These are phyloP conservation scores for Trichocomaceae sp. DNA, from an alignment of 2,329 filamentous ascomycete species.

Conservation along the genomic window DNA sequence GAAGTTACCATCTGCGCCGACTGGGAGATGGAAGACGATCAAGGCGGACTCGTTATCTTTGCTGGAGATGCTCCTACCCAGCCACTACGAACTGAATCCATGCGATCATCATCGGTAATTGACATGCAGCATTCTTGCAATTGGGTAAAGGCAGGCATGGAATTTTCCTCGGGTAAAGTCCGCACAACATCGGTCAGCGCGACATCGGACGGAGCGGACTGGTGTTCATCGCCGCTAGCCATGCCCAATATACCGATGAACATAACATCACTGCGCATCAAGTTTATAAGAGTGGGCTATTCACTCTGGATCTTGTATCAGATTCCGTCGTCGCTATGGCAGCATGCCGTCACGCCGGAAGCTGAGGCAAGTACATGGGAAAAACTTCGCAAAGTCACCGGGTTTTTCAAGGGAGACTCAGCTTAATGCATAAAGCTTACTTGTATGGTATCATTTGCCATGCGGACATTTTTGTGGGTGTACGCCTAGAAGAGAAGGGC, in stretches of 20 bases:
- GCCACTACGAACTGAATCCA: constrained; percentile 22
- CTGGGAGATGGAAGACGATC: constrained; percentile 56
- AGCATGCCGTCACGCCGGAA: constrained; percentile 29
- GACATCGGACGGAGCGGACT: constrained; percentile 52
- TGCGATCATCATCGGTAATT: constrained; percentile 15
- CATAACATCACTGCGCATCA: constrained; percentile 48
- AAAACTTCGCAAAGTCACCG: constrained; percentile 54
- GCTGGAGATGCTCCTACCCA: constrained; percentile 47
- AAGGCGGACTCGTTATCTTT: constrained; percentile 55
- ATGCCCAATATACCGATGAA: constrained; percentile 32
- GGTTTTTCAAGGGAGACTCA: constrained; percentile 43
- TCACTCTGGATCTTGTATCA: constrained; percentile 55
- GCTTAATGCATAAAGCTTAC: background rate
- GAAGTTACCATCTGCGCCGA: constrained; percentile 55
- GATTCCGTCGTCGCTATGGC: constrained; percentile 30
- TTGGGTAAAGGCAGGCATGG: constrained; percentile 56
- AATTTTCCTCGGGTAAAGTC: constrained; percentile 49
- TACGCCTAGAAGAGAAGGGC: background rate
- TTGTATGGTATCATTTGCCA: background rate
- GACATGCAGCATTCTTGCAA: constrained; percentile 37
- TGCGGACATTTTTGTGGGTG: background rate
- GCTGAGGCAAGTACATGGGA: constrained; percentile 46
- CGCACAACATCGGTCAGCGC: constrained; percentile 53
- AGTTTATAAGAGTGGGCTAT: constrained; percentile 51
- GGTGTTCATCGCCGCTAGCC: constrained; percentile 47